phyloP scores from a whole-genome alignment of 2,329 filamentous ascomycete genomes.

The Beauveria australis region DNA sequence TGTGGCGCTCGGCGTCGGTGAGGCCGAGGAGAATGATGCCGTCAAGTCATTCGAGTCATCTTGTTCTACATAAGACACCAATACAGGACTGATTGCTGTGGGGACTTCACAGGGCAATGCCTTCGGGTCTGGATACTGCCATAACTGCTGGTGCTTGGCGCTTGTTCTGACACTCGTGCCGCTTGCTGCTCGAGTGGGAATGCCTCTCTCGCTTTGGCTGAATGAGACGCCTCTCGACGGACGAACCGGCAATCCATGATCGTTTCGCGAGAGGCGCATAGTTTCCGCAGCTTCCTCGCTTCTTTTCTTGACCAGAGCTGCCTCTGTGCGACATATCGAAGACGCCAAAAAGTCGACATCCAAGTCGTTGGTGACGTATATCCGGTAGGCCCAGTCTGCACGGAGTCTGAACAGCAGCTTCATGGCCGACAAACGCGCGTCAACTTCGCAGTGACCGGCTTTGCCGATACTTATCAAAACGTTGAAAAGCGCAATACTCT shows the following conservation, averaged over 20 bases:
- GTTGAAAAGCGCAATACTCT: slow-evolving; percentile 55
- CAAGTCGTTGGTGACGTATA: slow-evolving; percentile 62
- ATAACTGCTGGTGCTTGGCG: slow-evolving; percentile 42
- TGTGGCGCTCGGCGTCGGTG: slow-evolving; percentile 20
- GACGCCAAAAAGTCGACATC: slow-evolving; percentile 68
- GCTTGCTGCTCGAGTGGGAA: slow-evolving; percentile 34
- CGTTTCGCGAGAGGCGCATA: slow-evolving; percentile 35
- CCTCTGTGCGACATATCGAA: slow-evolving; percentile 58
- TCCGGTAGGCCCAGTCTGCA: slow-evolving; percentile 69
- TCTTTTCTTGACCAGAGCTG: slow-evolving; percentile 41
- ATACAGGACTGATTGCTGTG: slow-evolving; percentile 39
- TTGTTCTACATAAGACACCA: slow-evolving; percentile 33
- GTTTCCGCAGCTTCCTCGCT: slow-evolving; percentile 43
- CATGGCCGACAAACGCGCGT: slow-evolving; percentile 66
- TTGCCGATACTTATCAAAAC: slow-evolving; percentile 56
- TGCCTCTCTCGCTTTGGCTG: slow-evolving; percentile 37
- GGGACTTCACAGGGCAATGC: slow-evolving; percentile 43
- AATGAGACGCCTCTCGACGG: slow-evolving; percentile 45
- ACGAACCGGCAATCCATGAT: slow-evolving; percentile 30
- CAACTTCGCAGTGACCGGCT: slow-evolving; percentile 50
- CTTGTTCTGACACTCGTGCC: slow-evolving; percentile 27
- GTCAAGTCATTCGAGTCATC: slow-evolving; percentile 17
- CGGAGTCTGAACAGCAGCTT: slow-evolving; percentile 75
- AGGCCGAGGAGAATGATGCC: slow-evolving; percentile 11
- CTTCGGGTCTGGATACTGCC: slow-evolving; percentile 49